Percentiles rank a stretch among this genome's conserved stretches.
These are phyloP conservation scores for Colletotrichum nymphaeae DNA, from an alignment of 2,329 filamentous ascomycete genomes.

Conservation along the genomic window DNA sequence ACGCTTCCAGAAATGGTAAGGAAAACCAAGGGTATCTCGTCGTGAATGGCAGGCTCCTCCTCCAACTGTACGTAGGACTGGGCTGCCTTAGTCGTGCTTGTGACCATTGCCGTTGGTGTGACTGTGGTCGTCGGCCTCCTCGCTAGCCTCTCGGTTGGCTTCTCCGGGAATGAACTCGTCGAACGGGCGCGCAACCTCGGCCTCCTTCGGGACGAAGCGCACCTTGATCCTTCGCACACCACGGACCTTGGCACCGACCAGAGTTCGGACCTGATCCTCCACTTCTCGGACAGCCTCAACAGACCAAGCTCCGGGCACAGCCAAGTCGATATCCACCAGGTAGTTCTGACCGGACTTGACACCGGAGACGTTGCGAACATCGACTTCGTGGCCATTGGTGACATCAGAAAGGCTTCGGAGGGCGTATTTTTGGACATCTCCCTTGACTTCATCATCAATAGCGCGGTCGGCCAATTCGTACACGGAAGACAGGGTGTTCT, in stretches of 20 bases:
- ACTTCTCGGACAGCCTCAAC: slow-evolving; percentile 76
- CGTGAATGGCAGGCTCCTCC: slow-evolving; percentile 31
- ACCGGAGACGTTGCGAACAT: slow-evolving; percentile 84
- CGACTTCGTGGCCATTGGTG: slow-evolving; percentile 67
- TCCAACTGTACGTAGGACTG: slow-evolving; percentile 8
- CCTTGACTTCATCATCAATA: slow-evolving; percentile 86
- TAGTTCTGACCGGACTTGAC: slow-evolving; percentile 98
- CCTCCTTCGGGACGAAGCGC: slow-evolving; percentile 81
- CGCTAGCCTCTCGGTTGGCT: slow-evolving; percentile 72
- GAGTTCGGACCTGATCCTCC: slow-evolving; percentile 79
- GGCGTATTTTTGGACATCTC: slow-evolving; percentile 75
- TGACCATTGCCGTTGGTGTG: slow-evolving; percentile 46
- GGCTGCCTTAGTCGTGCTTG: slow-evolving; percentile 41
- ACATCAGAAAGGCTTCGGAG: slow-evolving; percentile 68
- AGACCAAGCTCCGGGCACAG: slow-evolving; percentile 81
- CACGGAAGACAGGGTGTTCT: slow-evolving; percentile 85
- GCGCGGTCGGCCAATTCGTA: slow-evolving; percentile 91
- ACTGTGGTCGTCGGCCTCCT: slow-evolving; percentile 57
- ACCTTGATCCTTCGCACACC: slow-evolving; percentile 87
- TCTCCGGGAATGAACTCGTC: slow-evolving; percentile 84
- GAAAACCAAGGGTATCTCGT: slow-evolving; percentile 36
- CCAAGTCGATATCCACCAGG: slow-evolving; percentile 88
- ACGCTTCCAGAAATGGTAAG: slow-evolving; percentile 23
- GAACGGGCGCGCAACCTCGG: slow-evolving; percentile 62
- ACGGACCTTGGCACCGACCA: slow-evolving; percentile 80